Conservation (phyloP, 164 flowering plant species). For the Pachysandra terminalis region DNA sequence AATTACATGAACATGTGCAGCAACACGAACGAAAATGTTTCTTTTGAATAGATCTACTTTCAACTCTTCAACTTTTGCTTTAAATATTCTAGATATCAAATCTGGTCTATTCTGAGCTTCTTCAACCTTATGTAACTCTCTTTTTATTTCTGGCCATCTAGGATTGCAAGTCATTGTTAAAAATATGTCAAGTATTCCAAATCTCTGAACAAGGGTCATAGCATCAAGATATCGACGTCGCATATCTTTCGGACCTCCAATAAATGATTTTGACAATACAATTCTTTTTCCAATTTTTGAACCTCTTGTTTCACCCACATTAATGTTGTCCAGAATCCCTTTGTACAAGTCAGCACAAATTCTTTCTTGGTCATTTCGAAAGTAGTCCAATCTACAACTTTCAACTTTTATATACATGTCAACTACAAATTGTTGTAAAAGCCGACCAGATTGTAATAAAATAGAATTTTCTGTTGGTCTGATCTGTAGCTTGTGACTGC, state of each 20-base stretch:
- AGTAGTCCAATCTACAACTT: conserved; percentile 1
- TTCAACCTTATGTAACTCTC: neutral
- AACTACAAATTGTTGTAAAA: conserved; percentile 15
- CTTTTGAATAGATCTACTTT: too few species aligned
- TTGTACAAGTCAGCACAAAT: too few species aligned
- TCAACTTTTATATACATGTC: conserved; percentile 16
- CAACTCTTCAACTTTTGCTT: too few species aligned
- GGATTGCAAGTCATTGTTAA: too few species aligned
- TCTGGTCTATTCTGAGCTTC: conserved; percentile 9
- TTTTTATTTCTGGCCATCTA: neutral
- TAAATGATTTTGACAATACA: too few species aligned
- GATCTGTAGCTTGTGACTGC: conserved; percentile 1
- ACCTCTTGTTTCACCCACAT: too few species aligned
- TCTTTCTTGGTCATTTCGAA: conserved; percentile 1
- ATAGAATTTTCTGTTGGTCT: neutral
- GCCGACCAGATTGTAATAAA: neutral
- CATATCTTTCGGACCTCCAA: too few species aligned
- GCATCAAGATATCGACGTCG: too few species aligned
- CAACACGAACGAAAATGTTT: too few species aligned
- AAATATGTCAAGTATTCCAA: too few species aligned
- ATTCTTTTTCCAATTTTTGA: too few species aligned
- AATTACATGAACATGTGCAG: too few species aligned
- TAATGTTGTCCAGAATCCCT: neutral
- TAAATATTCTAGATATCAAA: neutral
- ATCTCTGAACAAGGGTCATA: neutral